These are phyloP conservation scores for Aspergillus sp. DNA, from an alignment of 2,329 filamentous ascomycete genomes.

Conservation along the genomic window DNA sequence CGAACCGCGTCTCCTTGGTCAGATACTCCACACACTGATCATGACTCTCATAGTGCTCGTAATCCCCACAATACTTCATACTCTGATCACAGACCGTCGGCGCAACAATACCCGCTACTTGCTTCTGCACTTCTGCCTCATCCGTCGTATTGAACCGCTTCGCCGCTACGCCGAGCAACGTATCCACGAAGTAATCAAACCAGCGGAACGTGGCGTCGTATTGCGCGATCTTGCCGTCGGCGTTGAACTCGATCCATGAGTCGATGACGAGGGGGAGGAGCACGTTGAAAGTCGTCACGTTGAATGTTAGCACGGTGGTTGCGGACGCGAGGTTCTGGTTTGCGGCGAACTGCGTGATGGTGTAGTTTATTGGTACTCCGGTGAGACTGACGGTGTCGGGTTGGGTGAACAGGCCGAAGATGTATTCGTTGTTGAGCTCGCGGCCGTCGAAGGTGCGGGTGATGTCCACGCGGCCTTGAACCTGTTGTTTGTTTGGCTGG, in stretches of 20 bases:
- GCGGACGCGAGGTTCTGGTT: constrained; percentile 22
- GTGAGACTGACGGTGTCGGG: constrained; percentile 18
- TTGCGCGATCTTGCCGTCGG: constrained; percentile 22
- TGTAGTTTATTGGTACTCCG: constrained; percentile 24
- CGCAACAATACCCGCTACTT: constrained; percentile 14
- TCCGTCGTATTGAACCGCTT: constrained; percentile 20
- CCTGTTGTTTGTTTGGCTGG: constrained; percentile 5
- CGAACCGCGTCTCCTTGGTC: constrained; percentile 22
- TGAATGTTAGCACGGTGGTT: constrained; percentile 25
- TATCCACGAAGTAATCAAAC: constrained; percentile 24
- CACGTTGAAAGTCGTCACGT: constrained; percentile 22
- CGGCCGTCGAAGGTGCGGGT: constrained; percentile 27
- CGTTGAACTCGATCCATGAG: constrained; percentile 26
- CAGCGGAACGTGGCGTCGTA: constrained; percentile 28
- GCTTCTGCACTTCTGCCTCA: neutral
- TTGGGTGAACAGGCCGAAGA: constrained; percentile 27
- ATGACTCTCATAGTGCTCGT: constrained; percentile 23
- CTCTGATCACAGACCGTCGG: constrained; percentile 22
- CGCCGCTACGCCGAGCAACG: constrained; percentile 13
- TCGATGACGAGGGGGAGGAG: constrained; percentile 24
- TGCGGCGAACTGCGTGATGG: constrained; percentile 25
- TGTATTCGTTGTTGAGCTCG: constrained; percentile 28
- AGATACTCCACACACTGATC: constrained; percentile 20
- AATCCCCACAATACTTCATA: constrained; percentile 18
- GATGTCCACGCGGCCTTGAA: constrained; percentile 28